phyloP scores from a whole-genome alignment of 179 eudicot genomes.

The Spergularia azorica region DNA sequence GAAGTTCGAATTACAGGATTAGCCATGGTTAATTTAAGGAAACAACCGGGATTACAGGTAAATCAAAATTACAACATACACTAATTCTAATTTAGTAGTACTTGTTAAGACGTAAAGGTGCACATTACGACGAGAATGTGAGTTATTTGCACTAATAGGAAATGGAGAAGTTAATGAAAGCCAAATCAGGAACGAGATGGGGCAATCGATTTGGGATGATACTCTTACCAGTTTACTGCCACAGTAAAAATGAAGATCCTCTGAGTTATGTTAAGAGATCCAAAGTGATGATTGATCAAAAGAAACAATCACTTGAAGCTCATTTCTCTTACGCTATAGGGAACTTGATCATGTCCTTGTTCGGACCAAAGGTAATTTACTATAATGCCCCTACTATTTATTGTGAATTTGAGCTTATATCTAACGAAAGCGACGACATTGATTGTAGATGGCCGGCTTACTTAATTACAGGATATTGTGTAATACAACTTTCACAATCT shows the following conservation, averaged over 20 bases:
- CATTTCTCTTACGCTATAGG: slow-evolving; percentile 45
- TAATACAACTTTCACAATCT: slow-evolving; percentile 65
- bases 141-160: slow-evolving; percentile 36
- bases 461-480: slow-evolving; percentile 48
- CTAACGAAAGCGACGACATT: not conserved
- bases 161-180: slow-evolving; percentile 44
- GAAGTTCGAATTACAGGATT: slow-evolving; percentile 61
- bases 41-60: slow-evolving; percentile 63
- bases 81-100: not conserved
- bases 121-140: not conserved
- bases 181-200: slow-evolving; percentile 45
- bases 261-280: slow-evolving; percentile 51
- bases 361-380: slow-evolving; percentile 58
- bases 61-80: not conserved
- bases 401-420: too few species aligned
- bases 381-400: not conserved
- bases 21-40: slow-evolving; percentile 70
- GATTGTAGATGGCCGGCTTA: slow-evolving; percentile 45
- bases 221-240: slow-evolving; percentile 56
- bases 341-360: slow-evolving; percentile 46
- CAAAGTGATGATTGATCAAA: slow-evolving; percentile 58
- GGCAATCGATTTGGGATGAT: slow-evolving; percentile 72
- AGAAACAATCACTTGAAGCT: slow-evolving; percentile 66
- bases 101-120: not conserved
- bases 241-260: slow-evolving; percentile 40